Conservation (phyloP, 2,329 filamentous ascomycete genomes). For the Claviceps cyperi region DNA sequence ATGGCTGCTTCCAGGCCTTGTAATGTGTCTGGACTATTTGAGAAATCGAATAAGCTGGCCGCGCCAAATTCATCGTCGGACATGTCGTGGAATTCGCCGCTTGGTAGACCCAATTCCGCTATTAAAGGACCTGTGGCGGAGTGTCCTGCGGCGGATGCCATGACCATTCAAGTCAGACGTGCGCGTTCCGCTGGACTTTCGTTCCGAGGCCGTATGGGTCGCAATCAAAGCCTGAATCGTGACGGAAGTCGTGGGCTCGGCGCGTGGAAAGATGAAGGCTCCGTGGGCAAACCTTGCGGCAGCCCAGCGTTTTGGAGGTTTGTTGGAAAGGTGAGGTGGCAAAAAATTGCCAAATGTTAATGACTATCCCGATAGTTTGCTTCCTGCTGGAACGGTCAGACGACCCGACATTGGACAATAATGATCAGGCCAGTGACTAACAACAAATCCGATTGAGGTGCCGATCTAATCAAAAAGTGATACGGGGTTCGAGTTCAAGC, state of each 20-base stretch:
- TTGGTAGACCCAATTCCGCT: conserved; percentile 22
- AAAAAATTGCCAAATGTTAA: not conserved
- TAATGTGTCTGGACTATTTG: conserved; percentile 23
- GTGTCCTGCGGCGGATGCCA: conserved; percentile 19
- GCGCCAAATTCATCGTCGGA: conserved; percentile 22
- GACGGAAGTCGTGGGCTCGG: not conserved
- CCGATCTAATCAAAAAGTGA: not conserved
- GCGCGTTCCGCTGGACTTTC: conserved; percentile 9
- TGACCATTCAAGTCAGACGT: conserved; percentile 16
- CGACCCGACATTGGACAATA: conserved; percentile 3
- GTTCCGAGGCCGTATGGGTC: not conserved
- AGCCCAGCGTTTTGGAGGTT: not conserved
- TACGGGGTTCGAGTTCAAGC: not conserved
- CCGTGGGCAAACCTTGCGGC: not conserved
- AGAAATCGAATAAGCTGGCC: conserved; percentile 21
- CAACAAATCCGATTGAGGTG: not conserved
- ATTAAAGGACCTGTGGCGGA: conserved; percentile 24
- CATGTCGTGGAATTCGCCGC: conserved; percentile 23
- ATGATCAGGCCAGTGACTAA: not conserved
- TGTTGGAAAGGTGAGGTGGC: not conserved
- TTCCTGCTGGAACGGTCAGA: not conserved
- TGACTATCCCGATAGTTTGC: not conserved
- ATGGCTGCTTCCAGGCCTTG: conserved; percentile 19
- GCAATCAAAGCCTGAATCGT: not conserved
- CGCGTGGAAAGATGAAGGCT: not conserved